Percentiles rank a stretch among this genome's conserved stretches.
Conservation (phyloP, 768 basidiomycete species). For the Podaxis sp. region DNA sequence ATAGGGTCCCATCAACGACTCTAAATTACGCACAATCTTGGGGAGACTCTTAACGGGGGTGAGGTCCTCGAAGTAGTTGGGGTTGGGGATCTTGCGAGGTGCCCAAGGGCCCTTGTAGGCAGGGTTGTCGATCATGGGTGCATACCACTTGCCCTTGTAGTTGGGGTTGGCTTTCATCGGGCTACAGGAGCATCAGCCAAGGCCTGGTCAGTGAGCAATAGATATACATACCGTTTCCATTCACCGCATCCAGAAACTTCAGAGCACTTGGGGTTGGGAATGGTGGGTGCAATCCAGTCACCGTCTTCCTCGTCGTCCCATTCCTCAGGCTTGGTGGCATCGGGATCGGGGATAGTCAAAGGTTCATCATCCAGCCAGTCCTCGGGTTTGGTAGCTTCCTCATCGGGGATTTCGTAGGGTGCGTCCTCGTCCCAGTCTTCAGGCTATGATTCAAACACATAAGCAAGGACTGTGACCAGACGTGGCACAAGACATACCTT, state of each 20-base stretch:
- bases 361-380: slow-evolving; percentile 96
- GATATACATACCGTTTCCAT: slow-evolving; percentile 71
- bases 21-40: slow-evolving; percentile 66
- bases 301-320: slow-evolving; percentile 99
- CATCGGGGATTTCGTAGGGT: slow-evolving; percentile 88
- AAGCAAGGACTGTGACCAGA: background rate
- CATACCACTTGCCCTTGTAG: slow-evolving; percentile 98
- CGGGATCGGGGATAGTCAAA: slow-evolving; percentile 80
- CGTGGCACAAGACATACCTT: slow-evolving; percentile 53
- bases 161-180: slow-evolving; percentile 88
- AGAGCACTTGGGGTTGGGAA: slow-evolving; percentile 88
- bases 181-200: slow-evolving; percentile 33
- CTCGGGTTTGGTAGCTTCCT: slow-evolving; percentile 85
- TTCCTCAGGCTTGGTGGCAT: slow-evolving; percentile 95
- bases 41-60: slow-evolving; percentile 78
- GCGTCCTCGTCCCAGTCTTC: slow-evolving; percentile 98
- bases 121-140: slow-evolving; percentile 95
- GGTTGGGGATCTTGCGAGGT: slow-evolving; percentile 89
- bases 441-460: slow-evolving; percentile 49
- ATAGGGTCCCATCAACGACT: background rate
- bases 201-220: background rate
- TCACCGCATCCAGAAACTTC: slow-evolving; percentile 93
- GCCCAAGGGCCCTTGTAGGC: slow-evolving; percentile 96
- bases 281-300: slow-evolving; percentile 92
- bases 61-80: slow-evolving; percentile 85